Conservation (phyloP, 78 protist genomes). For the Carpediemonas membranifera region DNA sequence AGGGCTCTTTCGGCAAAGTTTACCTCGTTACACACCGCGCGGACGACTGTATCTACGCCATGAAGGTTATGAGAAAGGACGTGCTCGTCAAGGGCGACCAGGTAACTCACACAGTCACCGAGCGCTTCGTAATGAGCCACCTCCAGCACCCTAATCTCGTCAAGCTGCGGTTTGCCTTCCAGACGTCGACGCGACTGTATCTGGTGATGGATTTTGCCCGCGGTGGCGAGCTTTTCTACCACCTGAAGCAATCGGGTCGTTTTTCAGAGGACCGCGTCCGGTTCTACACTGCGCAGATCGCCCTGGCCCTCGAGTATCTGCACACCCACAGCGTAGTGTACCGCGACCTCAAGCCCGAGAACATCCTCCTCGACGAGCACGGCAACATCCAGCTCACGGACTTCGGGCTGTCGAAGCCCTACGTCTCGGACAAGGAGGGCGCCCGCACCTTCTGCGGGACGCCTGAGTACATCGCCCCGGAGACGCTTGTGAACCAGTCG, state of each 20-base stretch:
- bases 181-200: slow-evolving; percentile 74
- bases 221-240: slow-evolving; percentile 87
- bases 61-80: slow-evolving; percentile 23
- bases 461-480: slow-evolving; percentile 93
- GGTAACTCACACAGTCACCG: slow-evolving; percentile 28
- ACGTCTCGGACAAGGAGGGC: slow-evolving; percentile 13
- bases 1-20: background rate
- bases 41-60: slow-evolving; percentile 8
- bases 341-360: slow-evolving; percentile 89
- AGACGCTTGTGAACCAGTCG: slow-evolving; percentile 54
- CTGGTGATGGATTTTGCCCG: slow-evolving; percentile 76
- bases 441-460: slow-evolving; percentile 93
- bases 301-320: slow-evolving; percentile 63
- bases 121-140: slow-evolving; percentile 4
- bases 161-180: slow-evolving; percentile 66
- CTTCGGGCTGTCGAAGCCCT: slow-evolving; percentile 82
- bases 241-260: slow-evolving; percentile 49
- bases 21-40: background rate
- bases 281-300: slow-evolving; percentile 73
- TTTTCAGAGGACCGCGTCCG: slow-evolving; percentile 57
- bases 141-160: slow-evolving; percentile 71
- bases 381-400: slow-evolving; percentile 83
- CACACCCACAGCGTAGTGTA: slow-evolving; percentile 55
- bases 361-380: slow-evolving; percentile 69
- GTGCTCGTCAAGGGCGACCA: slow-evolving; percentile 1